Base-by-base conservation (phyloP, 2,329 filamentous ascomycete genomes). In the Monilinia polystroma region DNA sequence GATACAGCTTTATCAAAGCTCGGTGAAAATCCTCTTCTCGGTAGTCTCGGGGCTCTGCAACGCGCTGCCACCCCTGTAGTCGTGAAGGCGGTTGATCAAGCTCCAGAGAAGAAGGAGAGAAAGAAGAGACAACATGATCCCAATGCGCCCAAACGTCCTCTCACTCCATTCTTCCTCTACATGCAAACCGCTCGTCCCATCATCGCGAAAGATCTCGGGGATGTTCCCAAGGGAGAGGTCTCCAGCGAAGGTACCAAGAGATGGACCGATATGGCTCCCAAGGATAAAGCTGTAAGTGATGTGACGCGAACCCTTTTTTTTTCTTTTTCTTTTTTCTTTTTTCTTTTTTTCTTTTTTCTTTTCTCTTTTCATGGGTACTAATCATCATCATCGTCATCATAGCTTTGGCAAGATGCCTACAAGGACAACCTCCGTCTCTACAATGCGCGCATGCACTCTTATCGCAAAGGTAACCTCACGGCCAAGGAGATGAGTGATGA, bases 121-220 rank as follows among this genome's bases (percentile, higher is more conserved):
- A 94, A 95, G 85, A 93, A 93, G 83, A 87, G 89, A 69, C 88
- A 87, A 53, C 88, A 91, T 75, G 94, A 98, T 78, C 93, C 93
- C 72, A 96, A 97, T 78, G 93, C 93, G 8, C 94, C 94, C 68
- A 98, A 97, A 86, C 88, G 93, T 62, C 93, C 94, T 11, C 80
- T 97, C 76, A 98, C 94, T 7, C 93, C 94, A 2, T 97, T 96
- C 82, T 97, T 98, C 83, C 82, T 97, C 69, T 98, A 93, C 82
- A 92, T 96, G 84, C 90, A 96, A 78, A 89, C 90, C 71, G 92
- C 92, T 71, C 90, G 95, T 60, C 85, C 88, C 63, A 89, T 91
- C 76, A 95, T 98, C 73, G 89, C 91, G 67, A 84, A 83, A 45
- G 92, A 96, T 73, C 84, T 96, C 14, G 91, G 90, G 29, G 77